Evolutionary conservation across 768 basidiomycete species (phyloP).

Genomic region (Pulveroboletus sp.): DNA sequence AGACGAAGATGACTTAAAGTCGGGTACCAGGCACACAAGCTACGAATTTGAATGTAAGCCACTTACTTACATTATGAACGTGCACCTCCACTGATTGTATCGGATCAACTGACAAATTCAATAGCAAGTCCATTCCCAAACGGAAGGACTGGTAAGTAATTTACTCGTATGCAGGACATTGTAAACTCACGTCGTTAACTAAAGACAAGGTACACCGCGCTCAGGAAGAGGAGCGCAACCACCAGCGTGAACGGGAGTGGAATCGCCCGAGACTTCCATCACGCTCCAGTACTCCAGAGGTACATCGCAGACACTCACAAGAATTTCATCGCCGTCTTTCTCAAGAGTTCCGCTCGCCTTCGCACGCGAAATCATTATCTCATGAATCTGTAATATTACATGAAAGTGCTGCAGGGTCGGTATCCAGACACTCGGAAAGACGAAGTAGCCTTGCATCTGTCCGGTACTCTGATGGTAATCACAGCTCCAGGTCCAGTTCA

Average conservation of each 20-base stretch:
- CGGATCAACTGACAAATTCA: conserved; percentile 23
- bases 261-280: conserved; percentile 33
- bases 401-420: conserved; percentile 2
- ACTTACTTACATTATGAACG: neutral
- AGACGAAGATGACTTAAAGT: neutral
- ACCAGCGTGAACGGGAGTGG: conserved; percentile 48
- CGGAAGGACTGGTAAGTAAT: conserved; percentile 20
- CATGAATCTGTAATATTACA: conserved; percentile 14
- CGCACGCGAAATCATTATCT: conserved; percentile 19
- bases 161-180: neutral
- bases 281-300: conserved; percentile 22
- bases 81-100: neutral
- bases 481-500: conserved; percentile 42
- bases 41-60: conserved; percentile 18
- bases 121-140: conserved; percentile 22
- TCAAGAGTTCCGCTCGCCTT: conserved; percentile 25
- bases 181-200: conserved; percentile 1
- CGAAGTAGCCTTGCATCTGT: conserved; percentile 40
- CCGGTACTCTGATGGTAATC: conserved; percentile 37
- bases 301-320: conserved; percentile 23
- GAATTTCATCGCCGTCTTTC: conserved; percentile 26
- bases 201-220: conserved; percentile 30
- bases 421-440: conserved; percentile 16
- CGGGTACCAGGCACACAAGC: conserved; percentile 7
- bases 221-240: conserved; percentile 27